Conservation (phyloP, 805 yeast genomes). For the Starmerella stellata region DNA sequence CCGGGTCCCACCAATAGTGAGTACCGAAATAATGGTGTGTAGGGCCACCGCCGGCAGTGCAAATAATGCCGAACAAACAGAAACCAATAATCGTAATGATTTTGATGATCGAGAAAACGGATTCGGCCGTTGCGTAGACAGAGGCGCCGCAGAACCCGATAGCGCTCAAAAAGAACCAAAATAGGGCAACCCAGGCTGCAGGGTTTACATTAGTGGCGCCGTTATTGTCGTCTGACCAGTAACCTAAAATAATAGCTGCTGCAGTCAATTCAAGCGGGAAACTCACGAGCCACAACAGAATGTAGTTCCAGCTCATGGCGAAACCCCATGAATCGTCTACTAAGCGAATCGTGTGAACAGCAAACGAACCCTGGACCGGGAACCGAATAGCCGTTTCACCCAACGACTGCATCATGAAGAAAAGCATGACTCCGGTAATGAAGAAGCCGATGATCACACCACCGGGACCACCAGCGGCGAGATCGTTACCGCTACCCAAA, state of each 20-base stretch:
- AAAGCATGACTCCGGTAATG: conserved; percentile 38
- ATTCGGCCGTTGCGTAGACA: conserved; percentile 47
- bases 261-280: conserved; percentile 48
- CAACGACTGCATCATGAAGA: conserved; percentile 39
- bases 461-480: conserved; percentile 33
- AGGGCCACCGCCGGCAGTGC: conserved; percentile 44
- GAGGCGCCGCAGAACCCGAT: conserved; percentile 35
- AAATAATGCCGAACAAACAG: conserved; percentile 37
- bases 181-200: conserved; percentile 37
- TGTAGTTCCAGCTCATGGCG: conserved; percentile 51
- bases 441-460: conserved; percentile 32
- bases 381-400: conserved; percentile 52
- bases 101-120: conserved; percentile 36
- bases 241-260: conserved; percentile 36
- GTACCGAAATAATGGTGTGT: conserved; percentile 38
- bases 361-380: conserved; percentile 42
- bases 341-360: conserved; percentile 37
- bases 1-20: conserved; percentile 44
- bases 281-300: conserved; percentile 39
- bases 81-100: conserved; percentile 39
- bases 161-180: conserved; percentile 30
- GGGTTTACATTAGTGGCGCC: conserved; percentile 40
- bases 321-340: conserved; percentile 48
- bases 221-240: conserved; percentile 35
- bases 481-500: conserved; percentile 32